phyloP scores from a whole-genome alignment of 768 basidiomycete genomes.

The Kwoniella europaea region DNA sequence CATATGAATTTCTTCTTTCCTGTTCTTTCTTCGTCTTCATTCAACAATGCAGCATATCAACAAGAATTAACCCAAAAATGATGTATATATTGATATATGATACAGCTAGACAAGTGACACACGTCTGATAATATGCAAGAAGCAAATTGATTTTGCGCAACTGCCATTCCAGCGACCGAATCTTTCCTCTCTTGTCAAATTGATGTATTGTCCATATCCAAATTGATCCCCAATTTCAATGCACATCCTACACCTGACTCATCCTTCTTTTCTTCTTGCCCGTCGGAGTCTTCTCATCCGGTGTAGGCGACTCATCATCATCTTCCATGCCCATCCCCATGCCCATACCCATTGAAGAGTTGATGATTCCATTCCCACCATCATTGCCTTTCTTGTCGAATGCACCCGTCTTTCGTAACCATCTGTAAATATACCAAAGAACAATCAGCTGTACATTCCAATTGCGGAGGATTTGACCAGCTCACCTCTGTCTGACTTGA shows the following conservation, averaged over 20 bases:
- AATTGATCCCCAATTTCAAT: not conserved
- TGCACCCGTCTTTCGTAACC: constrained; percentile 55
- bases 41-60: too few relatives aligned
- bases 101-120: not conserved
- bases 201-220: not conserved
- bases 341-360: not conserved
- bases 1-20: not conserved
- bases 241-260: constrained; percentile 9
- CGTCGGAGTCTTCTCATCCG: constrained; percentile 9
- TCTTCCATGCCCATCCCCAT: constrained; percentile 9
- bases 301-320: constrained; percentile 15
- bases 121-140: not conserved
- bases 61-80: not conserved
- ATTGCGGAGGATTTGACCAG: not conserved
- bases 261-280: constrained; percentile 20
- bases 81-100: not conserved
- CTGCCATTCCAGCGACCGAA: not conserved
- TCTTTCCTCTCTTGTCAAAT: constrained; percentile 4
- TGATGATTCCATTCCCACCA: constrained; percentile 4
- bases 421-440: constrained; percentile 23
- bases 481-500: constrained; percentile 53
- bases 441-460: not conserved
- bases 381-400: constrained; percentile 48
- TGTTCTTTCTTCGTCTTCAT: not conserved
- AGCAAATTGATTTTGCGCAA: not conserved